A percentile compares a stretch with the other conserved stretches of the same genome.
phyloP scores from a whole-genome alignment of 2,329 filamentous ascomycete genomes.

The Cytospora piceicola region DNA sequence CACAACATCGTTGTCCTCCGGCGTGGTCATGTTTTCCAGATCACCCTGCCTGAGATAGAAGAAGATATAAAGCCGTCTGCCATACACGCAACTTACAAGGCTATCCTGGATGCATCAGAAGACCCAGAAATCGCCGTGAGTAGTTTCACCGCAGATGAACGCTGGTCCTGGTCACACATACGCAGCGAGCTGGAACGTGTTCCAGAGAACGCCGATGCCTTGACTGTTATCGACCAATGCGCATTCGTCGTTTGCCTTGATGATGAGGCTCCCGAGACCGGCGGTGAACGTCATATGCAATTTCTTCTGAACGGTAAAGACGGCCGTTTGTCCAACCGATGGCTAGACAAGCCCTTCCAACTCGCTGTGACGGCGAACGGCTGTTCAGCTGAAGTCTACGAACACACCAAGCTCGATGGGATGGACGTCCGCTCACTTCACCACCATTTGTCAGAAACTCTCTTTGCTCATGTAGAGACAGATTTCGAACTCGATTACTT shows the following conservation, averaged over 20 bases:
- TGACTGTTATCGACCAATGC: slow-evolving; percentile 23
- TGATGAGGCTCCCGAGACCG: not conserved
- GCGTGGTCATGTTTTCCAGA: slow-evolving; percentile 31
- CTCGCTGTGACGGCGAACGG: slow-evolving; percentile 32
- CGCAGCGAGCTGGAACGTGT: slow-evolving; percentile 26
- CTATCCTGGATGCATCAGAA: slow-evolving; percentile 25
- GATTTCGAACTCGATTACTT: not conserved
- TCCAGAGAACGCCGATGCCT: slow-evolving; percentile 15
- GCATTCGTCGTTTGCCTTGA: slow-evolving; percentile 32
- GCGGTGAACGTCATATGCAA: slow-evolving; percentile 5
- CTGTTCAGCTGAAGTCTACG: slow-evolving; percentile 26
- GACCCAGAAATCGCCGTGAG: slow-evolving; percentile 15
- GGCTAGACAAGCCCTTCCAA: slow-evolving; percentile 32
- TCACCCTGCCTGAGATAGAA: slow-evolving; percentile 6
- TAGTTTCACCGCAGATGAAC: slow-evolving; percentile 31
- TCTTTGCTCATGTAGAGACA: not conserved
- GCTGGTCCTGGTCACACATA: slow-evolving; percentile 30
- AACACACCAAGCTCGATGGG: slow-evolving; percentile 33
- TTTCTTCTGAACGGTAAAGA: slow-evolving; percentile 7
- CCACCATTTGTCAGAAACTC: slow-evolving; percentile 11
- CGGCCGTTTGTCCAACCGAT: slow-evolving; percentile 18
- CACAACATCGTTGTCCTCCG: slow-evolving; percentile 29
- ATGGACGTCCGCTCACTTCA: slow-evolving; percentile 29
- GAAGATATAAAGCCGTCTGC: not conserved
- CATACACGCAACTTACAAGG: slow-evolving; percentile 22